Evolutionary conservation across 768 basidiomycete species (phyloP).

Genomic region (Pleurotus sapidus): DNA sequence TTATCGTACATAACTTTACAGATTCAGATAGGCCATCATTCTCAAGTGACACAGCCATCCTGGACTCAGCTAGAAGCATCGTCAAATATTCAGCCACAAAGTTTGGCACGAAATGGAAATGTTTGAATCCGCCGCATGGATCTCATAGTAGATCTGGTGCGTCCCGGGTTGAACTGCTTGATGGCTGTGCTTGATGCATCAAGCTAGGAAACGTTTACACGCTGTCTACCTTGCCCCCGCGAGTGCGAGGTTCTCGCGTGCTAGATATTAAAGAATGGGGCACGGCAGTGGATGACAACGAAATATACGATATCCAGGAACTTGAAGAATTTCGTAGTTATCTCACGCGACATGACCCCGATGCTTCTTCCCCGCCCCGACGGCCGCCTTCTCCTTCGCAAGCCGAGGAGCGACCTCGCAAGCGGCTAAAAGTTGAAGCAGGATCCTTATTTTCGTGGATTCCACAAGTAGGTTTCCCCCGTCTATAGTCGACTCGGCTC

Average conservation of each 20-base stretch:
- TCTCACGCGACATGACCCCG: not conserved
- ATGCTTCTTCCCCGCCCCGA: not conserved
- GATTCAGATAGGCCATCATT: not conserved
- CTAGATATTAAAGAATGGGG: constrained; percentile 1
- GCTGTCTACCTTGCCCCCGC: not conserved
- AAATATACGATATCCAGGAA: not conserved
- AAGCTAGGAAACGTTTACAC: not conserved
- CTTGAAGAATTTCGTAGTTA: constrained; percentile 8
- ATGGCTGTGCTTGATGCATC: too few species aligned
- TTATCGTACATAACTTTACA: constrained; percentile 6
- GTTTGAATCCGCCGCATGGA: not conserved
- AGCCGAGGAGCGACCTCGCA: constrained; percentile 16
- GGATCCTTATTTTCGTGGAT: constrained; percentile 34
- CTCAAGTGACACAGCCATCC: not conserved
- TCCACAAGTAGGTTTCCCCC: constrained; percentile 39
- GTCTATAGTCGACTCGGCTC: constrained; percentile 17
- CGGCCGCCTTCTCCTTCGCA: not conserved
- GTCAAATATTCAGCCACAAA: not conserved
- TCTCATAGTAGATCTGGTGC: too few species aligned
- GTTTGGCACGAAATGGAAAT: not conserved
- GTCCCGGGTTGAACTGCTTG: too few species aligned
- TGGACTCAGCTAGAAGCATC: not conserved
- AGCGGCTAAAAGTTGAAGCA: constrained; percentile 31
- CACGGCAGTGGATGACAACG: not conserved
- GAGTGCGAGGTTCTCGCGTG: not conserved